Conservation (phyloP, 176 grass and related monocot genomes). For the Eragrostis curvula region DNA sequence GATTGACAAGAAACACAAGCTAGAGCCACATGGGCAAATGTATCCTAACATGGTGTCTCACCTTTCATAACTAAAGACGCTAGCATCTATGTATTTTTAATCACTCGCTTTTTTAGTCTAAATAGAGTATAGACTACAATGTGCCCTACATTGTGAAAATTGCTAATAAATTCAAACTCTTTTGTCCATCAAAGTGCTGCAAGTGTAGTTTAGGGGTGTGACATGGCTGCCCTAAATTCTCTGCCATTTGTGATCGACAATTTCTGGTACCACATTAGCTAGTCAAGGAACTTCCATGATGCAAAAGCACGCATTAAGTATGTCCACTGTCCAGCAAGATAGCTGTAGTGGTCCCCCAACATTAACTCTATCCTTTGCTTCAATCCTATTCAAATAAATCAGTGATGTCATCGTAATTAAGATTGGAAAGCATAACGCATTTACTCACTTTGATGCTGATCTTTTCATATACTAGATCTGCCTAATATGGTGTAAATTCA, state of each 20-base stretch:
- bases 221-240: conserved; percentile 36
- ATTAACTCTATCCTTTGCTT: conserved; percentile 55
- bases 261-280: conserved; percentile 53
- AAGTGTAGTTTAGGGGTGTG: conserved; percentile 21
- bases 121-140: conserved; percentile 1
- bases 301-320: conserved; percentile 69
- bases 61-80: conserved; percentile 10
- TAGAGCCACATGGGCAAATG: neutral
- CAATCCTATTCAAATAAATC: conserved; percentile 47
- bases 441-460: conserved; percentile 39
- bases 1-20: conserved; percentile 14
- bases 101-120: neutral
- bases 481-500: conserved; percentile 47
- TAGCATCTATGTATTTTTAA: conserved; percentile 12
- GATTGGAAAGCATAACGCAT: conserved; percentile 37
- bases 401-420: conserved; percentile 50
- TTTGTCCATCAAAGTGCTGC: conserved; percentile 5
- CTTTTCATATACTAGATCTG: conserved; percentile 52
- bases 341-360: conserved; percentile 56
- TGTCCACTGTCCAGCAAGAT: conserved; percentile 54
- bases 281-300: conserved; percentile 44
- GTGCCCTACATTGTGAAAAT: neutral
- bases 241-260: conserved; percentile 22
- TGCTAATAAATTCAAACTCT: neutral
- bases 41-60: conserved; percentile 23